Evolutionary conservation across 2,329 filamentous ascomycete species (phyloP).

Genomic region (Podosphaera leucotricha): DNA sequence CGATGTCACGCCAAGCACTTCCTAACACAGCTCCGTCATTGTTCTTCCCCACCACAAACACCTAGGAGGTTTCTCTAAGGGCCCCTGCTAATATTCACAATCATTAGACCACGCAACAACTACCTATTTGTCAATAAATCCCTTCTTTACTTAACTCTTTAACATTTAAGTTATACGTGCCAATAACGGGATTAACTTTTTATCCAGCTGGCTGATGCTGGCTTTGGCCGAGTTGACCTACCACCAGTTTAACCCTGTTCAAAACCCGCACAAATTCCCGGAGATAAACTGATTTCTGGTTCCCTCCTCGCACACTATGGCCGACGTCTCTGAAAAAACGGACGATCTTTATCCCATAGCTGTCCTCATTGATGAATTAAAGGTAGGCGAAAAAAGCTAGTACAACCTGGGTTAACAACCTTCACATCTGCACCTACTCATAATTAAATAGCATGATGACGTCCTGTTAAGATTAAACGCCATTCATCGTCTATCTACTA

Average conservation of each 20-base stretch:
- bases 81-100: constrained; percentile 5
- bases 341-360: constrained; percentile 99
- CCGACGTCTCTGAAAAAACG: constrained; percentile 66
- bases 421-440: constrained; percentile 5
- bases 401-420: neutral
- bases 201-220: constrained; percentile 1
- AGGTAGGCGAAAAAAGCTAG: constrained; percentile 32
- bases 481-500: constrained; percentile 93
- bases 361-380: constrained; percentile 97
- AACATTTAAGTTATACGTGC: constrained; percentile 4
- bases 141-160: neutral
- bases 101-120: constrained; percentile 2
- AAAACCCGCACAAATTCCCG: neutral
- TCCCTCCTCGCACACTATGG: constrained; percentile 40
- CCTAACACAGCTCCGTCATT: constrained; percentile 9
- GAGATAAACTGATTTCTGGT: neutral
- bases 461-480: constrained; percentile 93
- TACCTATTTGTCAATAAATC: neutral
- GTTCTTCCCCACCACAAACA: constrained; percentile 8
- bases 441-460: constrained; percentile 61
- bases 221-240: neutral
- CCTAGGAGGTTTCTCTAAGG: constrained; percentile 2
- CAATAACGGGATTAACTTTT: constrained; percentile 14
- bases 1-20: constrained; percentile 1
- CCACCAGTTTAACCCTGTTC: neutral